phyloP scores from a whole-genome alignment of 2,329 filamentous ascomycete genomes.

The Tolypocladium tundrense region DNA sequence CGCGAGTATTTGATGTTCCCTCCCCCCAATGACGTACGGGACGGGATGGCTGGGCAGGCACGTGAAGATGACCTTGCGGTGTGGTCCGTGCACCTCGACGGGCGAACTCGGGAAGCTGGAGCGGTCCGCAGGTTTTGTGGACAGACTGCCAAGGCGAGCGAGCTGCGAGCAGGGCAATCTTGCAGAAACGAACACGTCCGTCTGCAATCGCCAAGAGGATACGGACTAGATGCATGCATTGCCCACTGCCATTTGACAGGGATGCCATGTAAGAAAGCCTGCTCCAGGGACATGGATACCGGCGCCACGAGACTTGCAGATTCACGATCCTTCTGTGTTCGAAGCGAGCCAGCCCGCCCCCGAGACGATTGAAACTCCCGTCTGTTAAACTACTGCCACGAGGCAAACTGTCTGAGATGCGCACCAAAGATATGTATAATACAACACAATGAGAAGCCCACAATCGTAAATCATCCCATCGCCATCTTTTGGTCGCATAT shows the following conservation, averaged over 20 bases:
- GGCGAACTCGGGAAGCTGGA: background rate
- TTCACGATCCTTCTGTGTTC: background rate
- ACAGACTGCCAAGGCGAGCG: no score
- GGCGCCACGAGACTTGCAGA: background rate
- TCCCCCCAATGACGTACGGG: background rate
- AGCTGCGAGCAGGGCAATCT: no score
- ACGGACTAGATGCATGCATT: background rate
- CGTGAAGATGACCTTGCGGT: background rate
- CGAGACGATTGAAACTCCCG: background rate
- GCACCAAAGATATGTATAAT: background rate
- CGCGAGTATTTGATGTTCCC: background rate
- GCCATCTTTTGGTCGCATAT: constrained; percentile 18
- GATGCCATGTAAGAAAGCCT: background rate
- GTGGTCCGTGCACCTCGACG: background rate
- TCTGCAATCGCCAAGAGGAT: no score
- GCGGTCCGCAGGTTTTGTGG: background rate
- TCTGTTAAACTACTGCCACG: background rate
- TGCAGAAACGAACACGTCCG: no score
- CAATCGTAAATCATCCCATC: constrained; percentile 11
- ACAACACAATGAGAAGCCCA: background rate
- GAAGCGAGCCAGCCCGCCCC: background rate
- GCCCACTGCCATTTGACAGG: background rate
- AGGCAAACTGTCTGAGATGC: background rate
- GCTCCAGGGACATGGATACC: background rate
- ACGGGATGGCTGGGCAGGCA: background rate